These are phyloP conservation scores for Tetrapisispora arboricola DNA, from an alignment of 805 yeast genomes.

Conservation along the genomic window DNA sequence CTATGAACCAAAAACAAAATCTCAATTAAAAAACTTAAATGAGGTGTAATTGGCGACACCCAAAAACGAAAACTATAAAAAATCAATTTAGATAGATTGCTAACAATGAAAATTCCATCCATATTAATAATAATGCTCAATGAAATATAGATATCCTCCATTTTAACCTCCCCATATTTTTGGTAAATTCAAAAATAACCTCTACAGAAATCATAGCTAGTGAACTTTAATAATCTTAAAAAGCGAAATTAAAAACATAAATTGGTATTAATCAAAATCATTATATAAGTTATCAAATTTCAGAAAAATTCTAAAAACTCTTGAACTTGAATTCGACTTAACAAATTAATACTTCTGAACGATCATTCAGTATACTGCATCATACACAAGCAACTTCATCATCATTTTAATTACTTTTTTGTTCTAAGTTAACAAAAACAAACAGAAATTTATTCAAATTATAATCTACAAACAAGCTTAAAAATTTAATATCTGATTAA, in stretches of 20 bases:
- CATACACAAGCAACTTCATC: conserved; percentile 1
- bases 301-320: too few relatives aligned
- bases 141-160: background rate
- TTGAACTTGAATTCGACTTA: too few relatives aligned
- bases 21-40: conserved; percentile 4
- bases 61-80: background rate
- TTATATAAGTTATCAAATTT: background rate
- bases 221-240: background rate
- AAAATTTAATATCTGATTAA: too few relatives aligned
- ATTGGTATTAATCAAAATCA: background rate
- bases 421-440: too few relatives aligned
- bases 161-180: too few relatives aligned
- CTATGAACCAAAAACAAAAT: conserved; percentile 11
- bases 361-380: background rate
- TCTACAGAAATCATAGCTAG: background rate
- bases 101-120: background rate
- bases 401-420: conserved; percentile 1
- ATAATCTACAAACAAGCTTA: too few relatives aligned
- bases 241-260: background rate
- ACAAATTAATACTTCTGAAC: background rate
- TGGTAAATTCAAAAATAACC: background rate
- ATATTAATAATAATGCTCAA: too few relatives aligned
- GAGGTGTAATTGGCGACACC: conserved; percentile 3
- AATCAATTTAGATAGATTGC: background rate
- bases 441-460: too few relatives aligned